Percentiles rank a stretch among this genome's conserved stretches.
Conservation (phyloP, 768 basidiomycete species). For the Lentinula edodes region DNA sequence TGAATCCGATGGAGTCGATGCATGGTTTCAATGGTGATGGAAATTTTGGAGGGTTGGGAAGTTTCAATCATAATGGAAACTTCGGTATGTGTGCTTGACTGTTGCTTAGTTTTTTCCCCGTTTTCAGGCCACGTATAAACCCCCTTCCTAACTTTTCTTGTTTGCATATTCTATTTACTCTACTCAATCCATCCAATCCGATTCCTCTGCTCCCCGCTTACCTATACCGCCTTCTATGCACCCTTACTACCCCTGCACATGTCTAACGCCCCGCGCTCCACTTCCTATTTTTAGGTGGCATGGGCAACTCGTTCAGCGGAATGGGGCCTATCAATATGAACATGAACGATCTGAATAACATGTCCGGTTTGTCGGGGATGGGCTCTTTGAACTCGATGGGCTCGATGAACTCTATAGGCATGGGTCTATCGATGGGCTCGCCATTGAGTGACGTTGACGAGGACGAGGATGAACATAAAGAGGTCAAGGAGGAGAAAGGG, state of each 20-base stretch:
- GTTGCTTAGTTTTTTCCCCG: neutral
- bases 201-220: too few species aligned
- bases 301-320: neutral
- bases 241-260: neutral
- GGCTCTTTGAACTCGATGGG: neutral
- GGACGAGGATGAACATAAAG: neutral
- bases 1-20: neutral
- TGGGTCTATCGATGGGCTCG: neutral
- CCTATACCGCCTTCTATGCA: too few species aligned
- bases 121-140: neutral
- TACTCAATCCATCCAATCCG: too few species aligned
- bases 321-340: neutral
- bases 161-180: too few species aligned
- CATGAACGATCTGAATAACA: neutral
- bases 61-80: neutral
- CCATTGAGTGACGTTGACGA: constrained; percentile 1
- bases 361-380: neutral
- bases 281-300: neutral
- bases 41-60: too few species aligned
- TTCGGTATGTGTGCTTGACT: neutral
- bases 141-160: too few species aligned
- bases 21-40: too few species aligned
- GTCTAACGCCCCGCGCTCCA: neutral
- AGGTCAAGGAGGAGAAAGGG: neutral
- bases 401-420: neutral